Conservation (phyloP, 371 early-diverging fungal species). For the Sporodiniella umbellata region DNA sequence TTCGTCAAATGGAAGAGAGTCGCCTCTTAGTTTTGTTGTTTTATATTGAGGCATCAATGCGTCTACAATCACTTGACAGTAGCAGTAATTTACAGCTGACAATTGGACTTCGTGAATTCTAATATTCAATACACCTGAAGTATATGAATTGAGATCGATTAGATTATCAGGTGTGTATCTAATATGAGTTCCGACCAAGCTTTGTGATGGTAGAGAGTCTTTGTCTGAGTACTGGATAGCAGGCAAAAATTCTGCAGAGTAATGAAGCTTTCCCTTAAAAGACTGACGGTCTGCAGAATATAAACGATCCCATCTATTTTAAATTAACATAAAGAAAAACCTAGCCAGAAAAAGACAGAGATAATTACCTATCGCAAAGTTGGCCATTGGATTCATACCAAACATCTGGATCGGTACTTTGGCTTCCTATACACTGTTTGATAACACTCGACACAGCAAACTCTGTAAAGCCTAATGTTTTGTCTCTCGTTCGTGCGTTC, state of each 20-base stretch:
- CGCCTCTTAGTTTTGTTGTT: constrained; percentile 37
- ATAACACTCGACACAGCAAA: constrained; percentile 48
- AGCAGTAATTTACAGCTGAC: constrained; percentile 17
- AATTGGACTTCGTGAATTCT: constrained; percentile 42
- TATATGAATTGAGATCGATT: constrained; percentile 35
- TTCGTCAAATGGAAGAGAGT: constrained; percentile 33
- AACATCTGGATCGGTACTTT: constrained; percentile 28
- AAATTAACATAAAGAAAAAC: too few relatives aligned
- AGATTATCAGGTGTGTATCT: constrained; percentile 45
- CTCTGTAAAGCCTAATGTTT: constrained; percentile 60
- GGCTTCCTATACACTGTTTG: constrained; percentile 36
- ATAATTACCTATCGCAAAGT: constrained; percentile 27
- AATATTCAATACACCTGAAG: constrained; percentile 37
- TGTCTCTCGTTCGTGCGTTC: constrained; percentile 64
- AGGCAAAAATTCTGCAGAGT: constrained; percentile 66
- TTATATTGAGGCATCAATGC: constrained; percentile 38
- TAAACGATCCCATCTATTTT: constrained; percentile 60
- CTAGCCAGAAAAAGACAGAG: too few relatives aligned
- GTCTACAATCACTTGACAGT: constrained; percentile 39
- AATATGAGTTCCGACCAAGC: constrained; percentile 26
- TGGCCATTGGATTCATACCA: constrained; percentile 41
- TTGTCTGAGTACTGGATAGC: constrained; percentile 46
- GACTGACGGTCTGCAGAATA: constrained; percentile 51
- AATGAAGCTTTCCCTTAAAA: constrained; percentile 64
- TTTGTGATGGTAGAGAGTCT: constrained; percentile 13